A percentile compares a stretch with the other conserved stretches of the same genome.
These are phyloP conservation scores for Lactarius deliciosus DNA, from an alignment of 768 basidiomycete species.

Conservation along the genomic window DNA sequence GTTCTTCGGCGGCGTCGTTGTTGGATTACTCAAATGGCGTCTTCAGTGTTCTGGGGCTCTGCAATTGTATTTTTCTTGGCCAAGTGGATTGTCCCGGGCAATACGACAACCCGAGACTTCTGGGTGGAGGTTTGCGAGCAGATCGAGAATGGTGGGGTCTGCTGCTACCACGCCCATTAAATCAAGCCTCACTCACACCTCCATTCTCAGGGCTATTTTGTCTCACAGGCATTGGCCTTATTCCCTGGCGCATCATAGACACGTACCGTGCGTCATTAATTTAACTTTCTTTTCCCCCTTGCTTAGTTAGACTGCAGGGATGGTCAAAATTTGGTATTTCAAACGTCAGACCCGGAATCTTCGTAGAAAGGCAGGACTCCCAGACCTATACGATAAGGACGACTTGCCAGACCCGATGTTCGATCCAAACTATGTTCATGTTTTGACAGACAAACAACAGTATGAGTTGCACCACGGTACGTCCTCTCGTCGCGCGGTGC, in stretches of 20 bases:
- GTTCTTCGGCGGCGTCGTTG: not conserved
- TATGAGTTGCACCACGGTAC: constrained; percentile 62
- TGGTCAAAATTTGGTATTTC: constrained; percentile 71
- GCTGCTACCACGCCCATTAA: not conserved
- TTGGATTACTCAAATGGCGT: constrained; percentile 15
- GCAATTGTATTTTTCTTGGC: constrained; percentile 74
- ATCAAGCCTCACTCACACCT: constrained; percentile 1
- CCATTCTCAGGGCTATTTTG: constrained; percentile 63
- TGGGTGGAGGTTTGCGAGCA: constrained; percentile 84
- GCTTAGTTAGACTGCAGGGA: constrained; percentile 44
- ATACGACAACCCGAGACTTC: constrained; percentile 65
- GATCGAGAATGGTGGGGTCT: constrained; percentile 61
- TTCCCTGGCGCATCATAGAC: constrained; percentile 73
- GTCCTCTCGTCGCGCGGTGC: constrained; percentile 32
- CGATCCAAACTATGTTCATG: constrained; percentile 69
- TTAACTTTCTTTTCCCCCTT: not conserved
- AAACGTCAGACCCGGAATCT: constrained; percentile 59
- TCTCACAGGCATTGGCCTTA: constrained; percentile 74
- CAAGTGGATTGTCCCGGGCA: constrained; percentile 69
- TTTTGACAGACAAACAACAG: constrained; percentile 65
- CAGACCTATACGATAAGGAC: constrained; percentile 68
- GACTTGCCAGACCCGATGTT: constrained; percentile 79
- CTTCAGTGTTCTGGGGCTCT: constrained; percentile 79
- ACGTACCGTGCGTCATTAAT: constrained; percentile 56
- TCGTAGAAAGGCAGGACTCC: constrained; percentile 61